A percentile compares a stretch with the other conserved stretches of the same genome.
phyloP scores from a whole-genome alignment of 345 rosid genomes.

The Diplotaxis tenuifolia region DNA sequence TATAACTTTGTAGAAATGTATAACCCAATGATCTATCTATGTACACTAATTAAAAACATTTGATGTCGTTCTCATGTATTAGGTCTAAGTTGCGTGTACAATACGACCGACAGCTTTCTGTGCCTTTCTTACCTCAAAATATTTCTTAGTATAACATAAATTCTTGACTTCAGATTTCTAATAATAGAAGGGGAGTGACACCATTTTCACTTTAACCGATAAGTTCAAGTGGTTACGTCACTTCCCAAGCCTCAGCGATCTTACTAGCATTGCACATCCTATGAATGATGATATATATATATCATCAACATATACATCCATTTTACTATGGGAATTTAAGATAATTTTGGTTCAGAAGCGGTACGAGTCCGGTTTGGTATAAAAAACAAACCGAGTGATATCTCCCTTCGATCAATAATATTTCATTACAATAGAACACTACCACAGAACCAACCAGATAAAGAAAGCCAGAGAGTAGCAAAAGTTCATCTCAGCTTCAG shows the following conservation, averaged over 20 bases:
- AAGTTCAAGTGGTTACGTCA: too few species aligned
- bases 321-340: background rate
- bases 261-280: too few species aligned
- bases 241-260: background rate
- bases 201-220: background rate
- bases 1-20: background rate
- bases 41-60: background rate
- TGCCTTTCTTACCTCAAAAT: background rate
- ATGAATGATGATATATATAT: too few species aligned
- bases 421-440: background rate
- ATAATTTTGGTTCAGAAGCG: background rate
- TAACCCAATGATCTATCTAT: background rate
- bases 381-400: background rate
- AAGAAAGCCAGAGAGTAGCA: background rate
- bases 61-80: slow-evolving; percentile 32
- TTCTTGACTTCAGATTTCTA: background rate
- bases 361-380: background rate
- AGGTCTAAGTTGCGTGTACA: slow-evolving; percentile 20
- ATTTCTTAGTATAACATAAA: background rate
- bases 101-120: slow-evolving; percentile 27
- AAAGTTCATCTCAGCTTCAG: background rate
- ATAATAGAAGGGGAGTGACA: background rate
- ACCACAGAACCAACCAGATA: background rate
- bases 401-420: background rate
- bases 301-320: too few species aligned